These are phyloP conservation scores for Jackrogersella minutella DNA, from an alignment of 495 filamentous ascomycete genomes.

Conservation along the genomic window DNA sequence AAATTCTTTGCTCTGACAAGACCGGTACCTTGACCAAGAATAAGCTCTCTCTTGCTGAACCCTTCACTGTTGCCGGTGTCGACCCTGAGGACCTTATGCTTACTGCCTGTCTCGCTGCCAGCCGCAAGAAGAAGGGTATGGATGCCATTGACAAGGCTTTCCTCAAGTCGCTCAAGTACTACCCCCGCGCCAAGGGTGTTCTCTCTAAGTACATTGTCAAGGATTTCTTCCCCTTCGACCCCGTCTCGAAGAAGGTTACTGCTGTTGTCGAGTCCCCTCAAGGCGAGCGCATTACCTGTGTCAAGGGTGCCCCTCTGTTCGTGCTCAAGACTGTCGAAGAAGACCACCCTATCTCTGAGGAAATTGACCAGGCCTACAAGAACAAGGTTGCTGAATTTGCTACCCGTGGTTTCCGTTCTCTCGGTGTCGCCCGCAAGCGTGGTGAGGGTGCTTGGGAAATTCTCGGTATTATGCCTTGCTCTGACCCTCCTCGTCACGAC, in stretches of 20 bases:
- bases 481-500: slow-evolving; percentile 89
- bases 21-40: slow-evolving; percentile 94
- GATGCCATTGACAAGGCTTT: slow-evolving; percentile 96
- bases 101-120: slow-evolving; percentile 88
- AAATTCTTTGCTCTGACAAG: slow-evolving; percentile 98
- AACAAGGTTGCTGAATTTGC: slow-evolving; percentile 91
- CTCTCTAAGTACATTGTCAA: slow-evolving; percentile 79
- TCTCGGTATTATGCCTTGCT: slow-evolving; percentile 93
- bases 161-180: slow-evolving; percentile 80
- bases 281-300: slow-evolving; percentile 83
- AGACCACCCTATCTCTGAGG: slow-evolving; percentile 76
- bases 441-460: slow-evolving; percentile 83
- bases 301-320: slow-evolving; percentile 89
- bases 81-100: slow-evolving; percentile 87
- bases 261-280: slow-evolving; percentile 82
- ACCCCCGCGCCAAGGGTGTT: slow-evolving; percentile 77
- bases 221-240: slow-evolving; percentile 89
- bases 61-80: slow-evolving; percentile 80
- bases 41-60: slow-evolving; percentile 85
- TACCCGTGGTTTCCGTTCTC: slow-evolving; percentile 87
- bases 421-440: slow-evolving; percentile 89
- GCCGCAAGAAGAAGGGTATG: slow-evolving; percentile 92
- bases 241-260: slow-evolving; percentile 91
- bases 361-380: slow-evolving; percentile 81
- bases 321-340: slow-evolving; percentile 84